These are phyloP conservation scores for Triglochin maritima DNA, from an alignment of 106 monocot species.

Conservation along the genomic window DNA sequence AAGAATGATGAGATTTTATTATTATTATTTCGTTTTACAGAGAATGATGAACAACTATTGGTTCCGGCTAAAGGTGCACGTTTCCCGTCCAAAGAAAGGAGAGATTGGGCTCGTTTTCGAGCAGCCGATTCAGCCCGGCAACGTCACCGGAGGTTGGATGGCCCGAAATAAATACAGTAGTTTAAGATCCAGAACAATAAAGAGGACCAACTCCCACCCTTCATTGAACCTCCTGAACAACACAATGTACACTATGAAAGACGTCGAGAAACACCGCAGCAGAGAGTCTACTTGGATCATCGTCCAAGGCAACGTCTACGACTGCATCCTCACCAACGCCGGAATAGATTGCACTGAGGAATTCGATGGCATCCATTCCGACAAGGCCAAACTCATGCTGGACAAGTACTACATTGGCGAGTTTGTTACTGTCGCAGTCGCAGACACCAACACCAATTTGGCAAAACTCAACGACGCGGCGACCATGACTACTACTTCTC, in stretches of 20 bases:
- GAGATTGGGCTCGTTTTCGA: conserved; percentile 71
- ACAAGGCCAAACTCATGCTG: conserved; percentile 65
- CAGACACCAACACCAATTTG: background rate
- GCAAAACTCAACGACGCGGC: background rate
- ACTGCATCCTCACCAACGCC: conserved; percentile 89
- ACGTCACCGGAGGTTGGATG: conserved; percentile 90
- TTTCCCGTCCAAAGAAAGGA: conserved; percentile 49
- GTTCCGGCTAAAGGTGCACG: conserved; percentile 58
- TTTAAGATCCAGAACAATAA: conserved; percentile 13
- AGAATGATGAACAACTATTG: conserved; percentile 99
- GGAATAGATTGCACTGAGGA: conserved; percentile 87
- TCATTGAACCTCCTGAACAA: conserved; percentile 42
- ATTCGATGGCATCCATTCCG: conserved; percentile 89
- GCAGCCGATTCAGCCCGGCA: conserved; percentile 82
- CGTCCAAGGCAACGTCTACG: conserved; percentile 73
- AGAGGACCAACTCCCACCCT: conserved; percentile 51
- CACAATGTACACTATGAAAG: conserved; percentile 34
- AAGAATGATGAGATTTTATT: too few species aligned
- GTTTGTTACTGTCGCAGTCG: conserved; percentile 17
- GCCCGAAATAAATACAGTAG: conserved; percentile 43
- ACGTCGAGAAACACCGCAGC: conserved; percentile 55
- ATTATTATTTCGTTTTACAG: conserved; percentile 20
- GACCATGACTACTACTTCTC: background rate
- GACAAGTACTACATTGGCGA: conserved; percentile 80
- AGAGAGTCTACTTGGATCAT: conserved; percentile 69